Evolutionary conservation across 2,329 filamentous ascomycete genomes (phyloP).

Genomic region (Lasiodiplodia citricola): DNA sequence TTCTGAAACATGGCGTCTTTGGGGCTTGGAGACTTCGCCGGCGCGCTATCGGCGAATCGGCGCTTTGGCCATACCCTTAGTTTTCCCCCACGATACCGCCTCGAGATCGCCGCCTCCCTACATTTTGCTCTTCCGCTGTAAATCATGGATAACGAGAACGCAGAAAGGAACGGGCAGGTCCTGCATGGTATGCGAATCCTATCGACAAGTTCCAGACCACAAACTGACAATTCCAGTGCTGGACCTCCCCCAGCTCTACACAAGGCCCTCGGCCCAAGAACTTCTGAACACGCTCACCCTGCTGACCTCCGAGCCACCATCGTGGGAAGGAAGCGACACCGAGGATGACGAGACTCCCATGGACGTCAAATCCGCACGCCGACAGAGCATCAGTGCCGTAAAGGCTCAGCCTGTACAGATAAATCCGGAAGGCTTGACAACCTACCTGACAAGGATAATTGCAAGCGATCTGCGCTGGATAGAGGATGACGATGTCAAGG

Average conservation of each 20-base stretch:
- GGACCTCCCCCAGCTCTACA: slow-evolving; percentile 83
- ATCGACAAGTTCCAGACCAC: neutral
- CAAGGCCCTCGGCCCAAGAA: slow-evolving; percentile 69
- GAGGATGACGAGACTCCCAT: slow-evolving; percentile 42
- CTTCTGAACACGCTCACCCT: slow-evolving; percentile 70
- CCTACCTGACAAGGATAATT: slow-evolving; percentile 73
- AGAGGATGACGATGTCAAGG: slow-evolving; percentile 66
- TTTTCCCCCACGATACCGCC: slow-evolving; percentile 21
- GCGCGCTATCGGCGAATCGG: slow-evolving; percentile 23
- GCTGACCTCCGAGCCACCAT: slow-evolving; percentile 69
- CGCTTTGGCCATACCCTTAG: slow-evolving; percentile 19
- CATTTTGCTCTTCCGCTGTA: slow-evolving; percentile 1
- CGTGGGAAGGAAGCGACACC: slow-evolving; percentile 63
- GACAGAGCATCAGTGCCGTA: slow-evolving; percentile 11
- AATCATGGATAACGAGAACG: slow-evolving; percentile 21
- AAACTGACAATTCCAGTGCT: slow-evolving; percentile 55
- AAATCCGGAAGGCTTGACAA: slow-evolving; percentile 57
- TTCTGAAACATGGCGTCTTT: neutral
- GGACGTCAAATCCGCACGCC: slow-evolving; percentile 13
- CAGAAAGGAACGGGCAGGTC: slow-evolving; percentile 7
- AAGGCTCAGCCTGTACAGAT: slow-evolving; percentile 42
- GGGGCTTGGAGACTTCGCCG: neutral
- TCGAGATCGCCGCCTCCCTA: slow-evolving; percentile 20
- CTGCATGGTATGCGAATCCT: slow-evolving; percentile 23
- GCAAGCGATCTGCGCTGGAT: slow-evolving; percentile 73